Percentiles rank a stretch among this genome's conserved stretches.
phyloP scores from a whole-genome alignment of 495 filamentous ascomycete genomes.

The Clavariopsis aquatica region DNA sequence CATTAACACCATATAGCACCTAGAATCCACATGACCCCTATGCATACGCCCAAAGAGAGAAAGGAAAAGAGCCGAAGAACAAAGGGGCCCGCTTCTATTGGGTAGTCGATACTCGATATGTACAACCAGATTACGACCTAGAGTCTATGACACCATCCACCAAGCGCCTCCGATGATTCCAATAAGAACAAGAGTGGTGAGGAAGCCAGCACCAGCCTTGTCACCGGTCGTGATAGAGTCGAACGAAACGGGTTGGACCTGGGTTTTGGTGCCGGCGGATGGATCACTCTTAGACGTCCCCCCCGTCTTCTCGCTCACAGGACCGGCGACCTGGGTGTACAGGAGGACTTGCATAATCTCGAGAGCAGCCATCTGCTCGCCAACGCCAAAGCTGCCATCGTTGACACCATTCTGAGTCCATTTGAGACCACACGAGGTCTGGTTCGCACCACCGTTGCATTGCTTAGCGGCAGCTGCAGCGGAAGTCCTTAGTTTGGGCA shows the following conservation, averaged over 20 bases:
- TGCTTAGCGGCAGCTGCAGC: slow-evolving; percentile 62
- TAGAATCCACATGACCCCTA: background rate
- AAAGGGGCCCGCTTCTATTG: background rate
- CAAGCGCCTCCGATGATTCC: slow-evolving; percentile 42
- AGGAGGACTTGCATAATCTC: slow-evolving; percentile 59
- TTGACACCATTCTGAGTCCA: slow-evolving; percentile 52
- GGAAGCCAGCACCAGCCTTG: slow-evolving; percentile 46
- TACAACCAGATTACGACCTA: background rate
- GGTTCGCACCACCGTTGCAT: slow-evolving; percentile 58
- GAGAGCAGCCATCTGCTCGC: slow-evolving; percentile 62
- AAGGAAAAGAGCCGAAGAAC: background rate
- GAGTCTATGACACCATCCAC: slow-evolving; percentile 43
- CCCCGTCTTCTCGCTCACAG: slow-evolving; percentile 43
- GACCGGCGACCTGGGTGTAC: slow-evolving; percentile 48
- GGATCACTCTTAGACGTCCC: slow-evolving; percentile 45
- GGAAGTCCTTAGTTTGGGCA: slow-evolving; percentile 57
- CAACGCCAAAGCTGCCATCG: slow-evolving; percentile 55
- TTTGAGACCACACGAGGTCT: slow-evolving; percentile 53
- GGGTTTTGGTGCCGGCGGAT: slow-evolving; percentile 39
- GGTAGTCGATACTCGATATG: background rate
- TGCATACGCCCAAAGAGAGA: background rate
- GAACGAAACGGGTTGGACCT: slow-evolving; percentile 28
- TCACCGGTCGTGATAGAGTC: slow-evolving; percentile 44
- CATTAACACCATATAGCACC: background rate
- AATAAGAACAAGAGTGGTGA: slow-evolving; percentile 43